Percentiles rank a stretch among this genome's conserved stretches.
Evolutionary conservation across 352 stramenopile genomes (phyloP).

Genomic region (Globisporangium radiosum): DNA sequence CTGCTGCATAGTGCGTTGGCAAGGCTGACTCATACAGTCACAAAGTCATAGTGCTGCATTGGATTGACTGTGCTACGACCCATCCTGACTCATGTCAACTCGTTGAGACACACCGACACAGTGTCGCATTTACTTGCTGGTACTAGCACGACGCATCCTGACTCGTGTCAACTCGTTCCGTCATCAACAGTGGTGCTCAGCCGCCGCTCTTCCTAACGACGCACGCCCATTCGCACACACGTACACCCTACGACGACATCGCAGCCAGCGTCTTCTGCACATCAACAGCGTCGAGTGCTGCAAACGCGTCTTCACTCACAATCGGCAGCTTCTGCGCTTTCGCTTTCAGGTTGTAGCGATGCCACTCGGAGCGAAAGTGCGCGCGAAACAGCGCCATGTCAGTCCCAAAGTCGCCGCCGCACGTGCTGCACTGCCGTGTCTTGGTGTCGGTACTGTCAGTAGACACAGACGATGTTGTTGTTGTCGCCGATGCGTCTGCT

Average conservation of each 20-base stretch:
- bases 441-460: constrained; percentile 29
- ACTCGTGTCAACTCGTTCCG: background rate
- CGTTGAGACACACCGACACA: too few relatives aligned
- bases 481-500: background rate
- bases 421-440: constrained; percentile 86
- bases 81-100: background rate
- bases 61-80: background rate
- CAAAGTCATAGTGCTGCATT: background rate
- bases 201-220: too few relatives aligned
- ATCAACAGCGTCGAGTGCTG: constrained; percentile 41
- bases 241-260: constrained; percentile 37
- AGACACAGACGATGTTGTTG: constrained; percentile 4
- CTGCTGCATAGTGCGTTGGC: too few relatives aligned
- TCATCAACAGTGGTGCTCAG: background rate
- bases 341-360: constrained; percentile 96
- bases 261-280: constrained; percentile 61
- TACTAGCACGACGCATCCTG: background rate
- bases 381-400: constrained; percentile 82
- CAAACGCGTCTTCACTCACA: constrained; percentile 68
- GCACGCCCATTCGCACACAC: too few relatives aligned
- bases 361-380: constrained; percentile 95
- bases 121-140: too few relatives aligned
- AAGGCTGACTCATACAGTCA: too few relatives aligned
- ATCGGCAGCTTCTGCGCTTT: constrained; percentile 87
- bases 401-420: constrained; percentile 87